phyloP scores from a whole-genome alignment of 2,329 filamentous ascomycete species.

The Penicillium digitatum region DNA sequence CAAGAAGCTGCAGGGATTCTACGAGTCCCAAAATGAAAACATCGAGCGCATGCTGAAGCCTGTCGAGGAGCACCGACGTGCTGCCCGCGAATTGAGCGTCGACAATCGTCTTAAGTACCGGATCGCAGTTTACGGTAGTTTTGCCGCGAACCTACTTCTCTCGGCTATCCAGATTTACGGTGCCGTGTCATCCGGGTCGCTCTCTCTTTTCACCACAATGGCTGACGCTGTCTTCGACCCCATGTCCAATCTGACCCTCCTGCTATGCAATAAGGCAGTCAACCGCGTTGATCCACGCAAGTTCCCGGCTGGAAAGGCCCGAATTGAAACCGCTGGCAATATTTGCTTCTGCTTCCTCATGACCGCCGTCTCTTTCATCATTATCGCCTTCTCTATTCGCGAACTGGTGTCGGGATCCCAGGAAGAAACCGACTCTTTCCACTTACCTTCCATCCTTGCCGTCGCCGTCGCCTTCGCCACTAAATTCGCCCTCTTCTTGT shows the following conservation, averaged over 20 bases:
- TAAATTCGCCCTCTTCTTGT: slow-evolving; percentile 78
- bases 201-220: slow-evolving; percentile 96
- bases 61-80: slow-evolving; percentile 82
- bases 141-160: slow-evolving; percentile 75
- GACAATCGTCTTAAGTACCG: slow-evolving; percentile 68
- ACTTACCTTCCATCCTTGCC: slow-evolving; percentile 78
- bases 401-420: slow-evolving; percentile 56
- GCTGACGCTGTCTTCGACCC: slow-evolving; percentile 94
- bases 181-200: slow-evolving; percentile 78
- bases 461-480: slow-evolving; percentile 79
- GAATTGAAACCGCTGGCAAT: slow-evolving; percentile 92
- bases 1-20: slow-evolving; percentile 66
- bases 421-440: slow-evolving; percentile 61
- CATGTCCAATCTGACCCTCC: slow-evolving; percentile 79
- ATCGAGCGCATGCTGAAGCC: slow-evolving; percentile 89
- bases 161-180: slow-evolving; percentile 82
- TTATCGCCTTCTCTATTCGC: slow-evolving; percentile 80
- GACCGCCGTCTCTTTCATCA: slow-evolving; percentile 83
- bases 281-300: slow-evolving; percentile 77
- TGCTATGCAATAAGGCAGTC: slow-evolving; percentile 82
- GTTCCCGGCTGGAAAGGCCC: slow-evolving; percentile 88
- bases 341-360: slow-evolving; percentile 96
- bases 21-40: slow-evolving; percentile 85
- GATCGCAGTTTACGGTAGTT: slow-evolving; percentile 62
- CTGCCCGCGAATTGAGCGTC: slow-evolving; percentile 73